A percentile compares a stretch with the other conserved stretches of the same genome.
These are phyloP conservation scores for Cutaneotrichosporon arboriforme DNA, from an alignment of 1,284 basidiomycete species.

Conservation along the genomic window DNA sequence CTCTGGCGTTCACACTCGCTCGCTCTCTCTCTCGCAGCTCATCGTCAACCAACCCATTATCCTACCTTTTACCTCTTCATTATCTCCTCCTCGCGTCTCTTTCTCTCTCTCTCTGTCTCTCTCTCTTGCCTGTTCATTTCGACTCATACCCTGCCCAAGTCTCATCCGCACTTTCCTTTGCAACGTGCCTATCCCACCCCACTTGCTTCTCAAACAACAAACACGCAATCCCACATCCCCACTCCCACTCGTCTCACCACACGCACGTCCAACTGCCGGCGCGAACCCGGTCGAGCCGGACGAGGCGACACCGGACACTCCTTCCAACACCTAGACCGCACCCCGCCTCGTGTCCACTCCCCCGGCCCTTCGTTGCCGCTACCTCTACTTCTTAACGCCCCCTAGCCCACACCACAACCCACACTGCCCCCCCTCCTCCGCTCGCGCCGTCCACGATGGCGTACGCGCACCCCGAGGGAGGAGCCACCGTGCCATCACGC, in stretches of 20 bases:
- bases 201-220: no score
- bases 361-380: no score
- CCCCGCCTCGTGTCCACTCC: neutral
- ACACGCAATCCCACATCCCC: no score
- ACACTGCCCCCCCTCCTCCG: neutral
- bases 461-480: slow-evolving; percentile 25
- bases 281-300: no score
- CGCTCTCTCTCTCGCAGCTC: neutral
- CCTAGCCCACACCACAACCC: neutral
- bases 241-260: no score
- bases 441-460: slow-evolving; percentile 20
- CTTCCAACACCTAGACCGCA: no score
- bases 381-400: no score
- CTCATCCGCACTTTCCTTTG: no score
- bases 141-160: no score
- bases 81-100: neutral
- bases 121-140: neutral
- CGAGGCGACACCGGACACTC: neutral
- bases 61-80: neutral
- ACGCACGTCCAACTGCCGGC: no score
- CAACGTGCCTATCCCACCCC: no score
- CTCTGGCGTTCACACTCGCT: neutral
- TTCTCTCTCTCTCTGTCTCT: neutral
- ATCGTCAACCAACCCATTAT: no score
- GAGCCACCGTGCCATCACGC: slow-evolving; percentile 2